Conservation (phyloP, 1,284 basidiomycete species). For the Tylopilus sp. region DNA sequence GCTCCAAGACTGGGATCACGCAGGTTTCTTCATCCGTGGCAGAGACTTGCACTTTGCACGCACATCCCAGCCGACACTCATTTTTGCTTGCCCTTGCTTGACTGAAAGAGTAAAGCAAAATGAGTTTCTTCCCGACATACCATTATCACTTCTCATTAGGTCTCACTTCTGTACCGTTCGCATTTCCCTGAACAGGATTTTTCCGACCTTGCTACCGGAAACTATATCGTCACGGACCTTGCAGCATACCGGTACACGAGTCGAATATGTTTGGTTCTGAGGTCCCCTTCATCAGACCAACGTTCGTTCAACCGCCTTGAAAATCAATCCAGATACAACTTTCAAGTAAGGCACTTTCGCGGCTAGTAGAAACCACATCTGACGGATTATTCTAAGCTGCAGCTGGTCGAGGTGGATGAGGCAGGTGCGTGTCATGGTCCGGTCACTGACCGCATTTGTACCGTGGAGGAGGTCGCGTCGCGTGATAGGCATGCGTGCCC, state of each 20-base stretch:
- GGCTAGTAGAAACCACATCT: no score
- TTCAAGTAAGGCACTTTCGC: no score
- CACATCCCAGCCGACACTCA: no score
- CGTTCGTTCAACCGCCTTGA: neutral
- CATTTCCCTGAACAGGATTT: neutral
- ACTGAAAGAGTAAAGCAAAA: neutral
- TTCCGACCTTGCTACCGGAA: neutral
- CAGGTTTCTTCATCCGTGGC: no score
- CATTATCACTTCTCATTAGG: neutral
- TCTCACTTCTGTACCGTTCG: no score
- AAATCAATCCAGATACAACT: no score
- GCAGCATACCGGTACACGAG: neutral
- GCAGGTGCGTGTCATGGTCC: slow-evolving; percentile 61
- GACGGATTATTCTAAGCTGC: slow-evolving; percentile 57
- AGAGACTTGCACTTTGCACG: no score
- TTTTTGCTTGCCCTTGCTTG: neutral
- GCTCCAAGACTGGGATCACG: no score
- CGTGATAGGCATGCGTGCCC: slow-evolving; percentile 48
- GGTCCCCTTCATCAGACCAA: neutral
- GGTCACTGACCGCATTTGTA: neutral
- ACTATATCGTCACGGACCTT: neutral
- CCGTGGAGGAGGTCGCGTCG: slow-evolving; percentile 62
- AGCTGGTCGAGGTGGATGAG: slow-evolving; percentile 82
- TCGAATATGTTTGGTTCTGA: neutral
- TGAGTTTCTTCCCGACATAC: neutral